Evolutionary conservation across 106 monocot genomes (phyloP).

Genomic region (Dendrobium huoshanense): DNA sequence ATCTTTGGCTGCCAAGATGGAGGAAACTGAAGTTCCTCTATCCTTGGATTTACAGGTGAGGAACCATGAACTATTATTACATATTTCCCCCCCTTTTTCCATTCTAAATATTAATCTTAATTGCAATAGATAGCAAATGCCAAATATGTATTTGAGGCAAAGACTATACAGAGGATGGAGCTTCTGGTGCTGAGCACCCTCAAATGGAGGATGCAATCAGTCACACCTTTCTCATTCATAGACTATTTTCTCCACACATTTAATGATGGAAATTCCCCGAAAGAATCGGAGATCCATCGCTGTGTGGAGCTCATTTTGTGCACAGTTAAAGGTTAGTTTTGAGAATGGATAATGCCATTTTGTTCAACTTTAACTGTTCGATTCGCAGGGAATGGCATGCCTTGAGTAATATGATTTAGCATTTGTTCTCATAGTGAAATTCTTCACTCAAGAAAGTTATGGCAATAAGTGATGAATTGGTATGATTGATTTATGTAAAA

Average conservation of each 20-base stretch:
- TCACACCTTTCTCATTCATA: conserved; percentile 65
- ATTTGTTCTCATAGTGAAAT: neutral
- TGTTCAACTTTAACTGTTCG: too few relatives aligned
- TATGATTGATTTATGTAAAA: neutral
- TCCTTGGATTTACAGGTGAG: conserved; percentile 62
- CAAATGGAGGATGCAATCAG: conserved; percentile 69
- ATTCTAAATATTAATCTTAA: neutral
- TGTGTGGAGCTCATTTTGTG: conserved; percentile 35
- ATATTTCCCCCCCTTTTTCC: neutral
- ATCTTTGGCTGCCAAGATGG: conserved; percentile 79
- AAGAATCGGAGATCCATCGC: conserved; percentile 14
- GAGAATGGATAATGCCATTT: neutral
- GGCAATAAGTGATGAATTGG: neutral
- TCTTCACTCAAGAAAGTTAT: neutral
- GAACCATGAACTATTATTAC: neutral
- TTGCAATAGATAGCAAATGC: conserved; percentile 37
- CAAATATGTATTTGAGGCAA: conserved; percentile 46
- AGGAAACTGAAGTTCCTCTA: conserved; percentile 52
- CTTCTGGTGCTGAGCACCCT: conserved; percentile 52
- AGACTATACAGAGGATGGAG: conserved; percentile 72
- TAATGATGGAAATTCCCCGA: conserved; percentile 15
- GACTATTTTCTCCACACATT: conserved; percentile 48
- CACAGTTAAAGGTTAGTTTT: conserved; percentile 35
- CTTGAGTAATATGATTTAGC: too few relatives aligned
- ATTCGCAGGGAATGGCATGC: too few relatives aligned